Percentiles rank a stretch among this genome's conserved stretches.
phyloP scores from a whole-genome alignment of 352 stramenopile species.

The Phytophthora chlamydospora region DNA sequence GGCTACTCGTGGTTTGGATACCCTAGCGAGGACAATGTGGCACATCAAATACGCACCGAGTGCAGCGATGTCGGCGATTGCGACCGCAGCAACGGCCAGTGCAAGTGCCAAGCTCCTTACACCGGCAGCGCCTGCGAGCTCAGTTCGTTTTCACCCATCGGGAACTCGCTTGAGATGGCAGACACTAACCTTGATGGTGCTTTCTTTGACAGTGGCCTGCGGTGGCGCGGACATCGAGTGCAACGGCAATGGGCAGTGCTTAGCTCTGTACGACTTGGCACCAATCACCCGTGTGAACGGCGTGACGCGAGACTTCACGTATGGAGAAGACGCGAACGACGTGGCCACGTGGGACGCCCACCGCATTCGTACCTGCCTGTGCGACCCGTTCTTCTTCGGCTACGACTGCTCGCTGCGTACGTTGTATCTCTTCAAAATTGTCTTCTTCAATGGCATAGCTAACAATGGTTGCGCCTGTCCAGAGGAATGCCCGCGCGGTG shows the following conservation, averaged over 20 bases:
- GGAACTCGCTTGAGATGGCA: neutral
- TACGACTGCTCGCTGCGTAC: conserved; percentile 77
- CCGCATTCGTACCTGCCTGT: conserved; percentile 74
- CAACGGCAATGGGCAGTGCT: conserved; percentile 78
- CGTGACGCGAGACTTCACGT: conserved; percentile 56
- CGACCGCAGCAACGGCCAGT: conserved; percentile 69
- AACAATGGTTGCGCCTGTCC: neutral
- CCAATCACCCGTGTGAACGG: conserved; percentile 62
- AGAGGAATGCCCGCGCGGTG: conserved; percentile 74
- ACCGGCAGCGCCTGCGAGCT: conserved; percentile 69
- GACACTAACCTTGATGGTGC: conserved; percentile 7
- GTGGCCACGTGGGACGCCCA: conserved; percentile 72
- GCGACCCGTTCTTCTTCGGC: conserved; percentile 60
- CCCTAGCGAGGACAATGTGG: conserved; percentile 55
- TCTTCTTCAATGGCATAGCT: neutral
- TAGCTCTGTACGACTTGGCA: conserved; percentile 69
- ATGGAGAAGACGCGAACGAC: conserved; percentile 73
- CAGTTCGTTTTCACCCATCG: conserved; percentile 44
- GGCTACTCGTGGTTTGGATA: conserved; percentile 74
- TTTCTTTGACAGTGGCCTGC: conserved; percentile 55
- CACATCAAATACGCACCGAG: conserved; percentile 55
- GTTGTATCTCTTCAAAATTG: neutral
- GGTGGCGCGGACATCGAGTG: conserved; percentile 50
- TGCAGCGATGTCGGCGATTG: conserved; percentile 73
- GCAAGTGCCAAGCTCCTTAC: conserved; percentile 77